These are phyloP conservation scores for Venturia asperata DNA, from an alignment of 2,329 filamentous ascomycete species.

Conservation along the genomic window DNA sequence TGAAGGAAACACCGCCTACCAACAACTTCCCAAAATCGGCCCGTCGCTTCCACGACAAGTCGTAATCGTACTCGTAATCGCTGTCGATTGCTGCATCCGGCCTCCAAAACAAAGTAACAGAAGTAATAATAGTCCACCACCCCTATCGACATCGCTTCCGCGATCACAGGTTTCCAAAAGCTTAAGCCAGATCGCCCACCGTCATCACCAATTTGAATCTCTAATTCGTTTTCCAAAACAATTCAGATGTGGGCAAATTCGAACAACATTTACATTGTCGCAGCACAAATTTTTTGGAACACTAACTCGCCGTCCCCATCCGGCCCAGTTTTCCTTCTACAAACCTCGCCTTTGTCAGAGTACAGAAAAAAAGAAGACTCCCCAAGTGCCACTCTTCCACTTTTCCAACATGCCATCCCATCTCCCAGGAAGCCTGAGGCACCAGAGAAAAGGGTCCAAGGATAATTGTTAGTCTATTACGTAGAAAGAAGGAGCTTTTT, in stretches of 20 bases:
- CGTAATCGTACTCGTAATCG: constrained; percentile 29
- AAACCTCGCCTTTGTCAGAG: too few relatives aligned
- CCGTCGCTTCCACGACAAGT: constrained; percentile 27
- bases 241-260: constrained; percentile 27
- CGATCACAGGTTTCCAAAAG: constrained; percentile 37
- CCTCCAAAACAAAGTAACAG: constrained; percentile 27
- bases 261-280: constrained; percentile 27
- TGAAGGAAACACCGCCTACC: constrained; percentile 33
- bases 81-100: constrained; percentile 37
- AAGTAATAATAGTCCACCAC: constrained; percentile 30
- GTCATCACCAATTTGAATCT: constrained; percentile 23
- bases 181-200: constrained; percentile 21
- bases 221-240: constrained; percentile 25
- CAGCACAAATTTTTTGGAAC: constrained; percentile 22
- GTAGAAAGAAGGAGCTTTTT: neutral
- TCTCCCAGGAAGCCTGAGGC: too few relatives aligned
- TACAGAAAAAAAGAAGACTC: neutral
- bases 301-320: constrained; percentile 29
- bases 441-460: neutral
- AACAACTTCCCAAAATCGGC: constrained; percentile 26
- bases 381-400: too few relatives aligned
- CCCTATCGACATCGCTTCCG: constrained; percentile 31
- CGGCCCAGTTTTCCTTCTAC: constrained; percentile 28
- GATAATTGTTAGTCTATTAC: too few relatives aligned
- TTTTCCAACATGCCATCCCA: too few relatives aligned